Percentiles rank a stretch among this genome's conserved stretches.
Conservation (phyloP, 1,139 yeast genomes). For the Geotrichum bryndzae region DNA sequence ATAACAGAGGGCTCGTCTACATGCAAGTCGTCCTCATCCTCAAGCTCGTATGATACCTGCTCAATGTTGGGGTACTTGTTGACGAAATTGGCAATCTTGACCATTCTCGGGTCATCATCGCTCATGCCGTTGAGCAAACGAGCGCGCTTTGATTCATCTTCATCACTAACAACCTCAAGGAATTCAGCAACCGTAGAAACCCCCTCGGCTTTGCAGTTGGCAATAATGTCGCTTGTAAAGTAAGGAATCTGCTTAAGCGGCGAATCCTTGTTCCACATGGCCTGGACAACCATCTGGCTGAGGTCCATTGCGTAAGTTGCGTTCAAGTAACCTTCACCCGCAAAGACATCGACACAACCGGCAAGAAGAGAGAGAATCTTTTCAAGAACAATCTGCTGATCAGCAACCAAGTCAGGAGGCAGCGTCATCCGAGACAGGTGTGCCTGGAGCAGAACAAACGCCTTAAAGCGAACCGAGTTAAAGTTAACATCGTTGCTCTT, state of each 20-base stretch:
- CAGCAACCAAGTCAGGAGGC: constrained; percentile 55
- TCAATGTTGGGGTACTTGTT: constrained; percentile 87
- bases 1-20: constrained; percentile 47
- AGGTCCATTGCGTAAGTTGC: constrained; percentile 83
- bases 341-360: constrained; percentile 67
- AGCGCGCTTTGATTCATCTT: constrained; percentile 67
- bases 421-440: constrained; percentile 63
- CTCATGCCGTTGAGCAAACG: constrained; percentile 49
- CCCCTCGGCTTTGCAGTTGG: constrained; percentile 49
- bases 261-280: constrained; percentile 74
- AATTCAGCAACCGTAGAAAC: constrained; percentile 77
- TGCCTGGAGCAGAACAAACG: constrained; percentile 73
- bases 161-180: constrained; percentile 53
- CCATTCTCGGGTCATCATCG: constrained; percentile 43
- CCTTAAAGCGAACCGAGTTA: constrained; percentile 58
- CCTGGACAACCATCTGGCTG: constrained; percentile 85
- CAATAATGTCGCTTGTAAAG: constrained; percentile 49
- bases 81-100: constrained; percentile 76
- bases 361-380: constrained; percentile 49
- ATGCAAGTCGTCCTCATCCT: constrained; percentile 38
- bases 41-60: constrained; percentile 45
- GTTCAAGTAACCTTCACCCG: constrained; percentile 74
- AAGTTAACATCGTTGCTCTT: constrained; percentile 41
- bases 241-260: constrained; percentile 80
- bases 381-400: constrained; percentile 48